Base-by-base conservation (phyloP, 2,329 filamentous ascomycete genomes). In the Chaetoscypha palmicola region DNA sequence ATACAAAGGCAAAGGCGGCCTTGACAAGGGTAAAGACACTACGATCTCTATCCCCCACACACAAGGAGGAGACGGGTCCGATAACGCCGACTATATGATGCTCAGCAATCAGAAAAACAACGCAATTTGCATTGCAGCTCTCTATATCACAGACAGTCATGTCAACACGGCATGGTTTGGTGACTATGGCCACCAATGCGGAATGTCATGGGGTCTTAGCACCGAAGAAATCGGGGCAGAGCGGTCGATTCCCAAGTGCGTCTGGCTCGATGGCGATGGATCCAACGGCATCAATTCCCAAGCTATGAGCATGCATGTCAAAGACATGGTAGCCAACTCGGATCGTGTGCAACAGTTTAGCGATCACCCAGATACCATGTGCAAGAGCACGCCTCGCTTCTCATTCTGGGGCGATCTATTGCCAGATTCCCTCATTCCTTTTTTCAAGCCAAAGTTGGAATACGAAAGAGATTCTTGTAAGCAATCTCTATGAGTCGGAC, bases 381-480 rank as follows among this genome's bases (percentile, higher is more conserved):
- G 39, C 30, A 41, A 41, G 28, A 24, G 19, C n/a, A 21, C 19
- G 4, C 39, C 39, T 16, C 39, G 39, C 19, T 41, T 41, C 39
- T n/a, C 21, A 8, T n/a, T 33, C 19, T 41, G 24, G 5, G 30
- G 23, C 12, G 30, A 33, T 9, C 12, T 41, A n/a, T 22, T 23
- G n/a, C n/a, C 9, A 3, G 30, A 34, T n/a, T 21, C 22, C 21
- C 23, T 22, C n/a, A 17, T 34, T 5, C 39, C 39, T 11, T 41
- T 22, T 16, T 41, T 41, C 30, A 33, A 22, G n/a, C 39, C 39
- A 5, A n/a, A 22, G 14, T 22, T 41, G 1, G 11, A 33, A 22
- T 41, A 41, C 5, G 20, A 41, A 19, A 14, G 17, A 3, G 30
- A 12, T 14, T 10, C n/a, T 10, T 20, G 21, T 7, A 17, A 17